A percentile compares a stretch with the other conserved stretches of the same genome.
Conservation (phyloP, 2,329 filamentous ascomycete species). For the Xylariales sp. region DNA sequence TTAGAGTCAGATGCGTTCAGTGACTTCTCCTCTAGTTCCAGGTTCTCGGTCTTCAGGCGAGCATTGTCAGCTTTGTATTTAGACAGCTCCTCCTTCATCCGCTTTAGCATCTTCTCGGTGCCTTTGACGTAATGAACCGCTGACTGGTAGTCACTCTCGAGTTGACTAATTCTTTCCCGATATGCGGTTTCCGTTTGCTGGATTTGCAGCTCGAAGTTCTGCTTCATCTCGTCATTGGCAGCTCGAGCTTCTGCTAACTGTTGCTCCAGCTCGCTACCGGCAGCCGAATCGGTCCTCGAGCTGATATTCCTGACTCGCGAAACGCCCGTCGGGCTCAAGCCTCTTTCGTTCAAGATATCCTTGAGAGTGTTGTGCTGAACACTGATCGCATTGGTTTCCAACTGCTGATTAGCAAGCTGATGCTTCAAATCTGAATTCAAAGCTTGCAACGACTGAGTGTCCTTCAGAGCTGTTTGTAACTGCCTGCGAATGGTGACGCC, state of each 20-base stretch:
- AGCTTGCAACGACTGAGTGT: constrained; percentile 76
- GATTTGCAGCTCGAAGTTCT: constrained; percentile 70
- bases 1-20: constrained; percentile 28
- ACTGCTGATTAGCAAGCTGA: constrained; percentile 77
- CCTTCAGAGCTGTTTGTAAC: constrained; percentile 77
- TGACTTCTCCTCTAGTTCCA: constrained; percentile 55
- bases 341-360: constrained; percentile 84
- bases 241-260: constrained; percentile 74
- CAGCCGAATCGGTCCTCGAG: constrained; percentile 74
- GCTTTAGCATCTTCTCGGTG: constrained; percentile 98
- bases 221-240: constrained; percentile 81
- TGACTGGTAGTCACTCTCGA: constrained; percentile 96
- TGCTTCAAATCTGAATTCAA: constrained; percentile 79
- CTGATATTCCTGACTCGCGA: constrained; percentile 68
- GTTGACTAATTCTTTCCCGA: constrained; percentile 86
- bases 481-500: constrained; percentile 86
- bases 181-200: constrained; percentile 87
- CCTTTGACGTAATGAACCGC: constrained; percentile 97
- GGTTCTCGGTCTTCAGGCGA: constrained; percentile 78
- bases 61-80: constrained; percentile 86
- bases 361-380: constrained; percentile 93
- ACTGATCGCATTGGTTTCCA: constrained; percentile 88
- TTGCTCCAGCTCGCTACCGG: constrained; percentile 82
- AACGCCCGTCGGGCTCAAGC: constrained; percentile 71
- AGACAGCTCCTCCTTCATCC: constrained; percentile 95